Base-by-base conservation (phyloP, 164 flowering plant species). In the Macadamia tetraphylla region DNA sequence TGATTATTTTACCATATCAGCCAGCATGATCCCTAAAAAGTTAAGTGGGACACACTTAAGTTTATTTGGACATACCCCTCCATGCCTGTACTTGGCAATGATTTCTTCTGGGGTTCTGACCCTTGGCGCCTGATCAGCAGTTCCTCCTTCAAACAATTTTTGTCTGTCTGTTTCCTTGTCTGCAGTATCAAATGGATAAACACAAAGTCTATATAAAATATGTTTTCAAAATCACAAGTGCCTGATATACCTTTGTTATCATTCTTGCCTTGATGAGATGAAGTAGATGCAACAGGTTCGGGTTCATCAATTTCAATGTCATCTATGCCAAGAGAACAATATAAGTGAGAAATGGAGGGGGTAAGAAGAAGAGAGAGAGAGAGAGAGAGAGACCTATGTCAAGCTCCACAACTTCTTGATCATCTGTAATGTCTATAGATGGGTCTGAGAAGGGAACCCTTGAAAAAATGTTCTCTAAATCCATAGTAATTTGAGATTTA, bases 251-350 rank as follows among this genome's bases (percentile, higher is more conserved):
- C 86, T 75, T 57, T 80, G 58, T 68, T 70, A 42, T 76, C 78
- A 17, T 78, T 73, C 62, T 77, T 74, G 58, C 57, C 68, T 68
- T 70, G 72, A 67, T 77, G 65, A 42, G 90, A 78, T 60, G 89
- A 78, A 65, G 84, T 74, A 65, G 87, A 68, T 55, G 74, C 71
- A 49, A 62, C 42, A 7, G 73, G 68, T 67, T 55, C 58, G 49
- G 87, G 83, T 55, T 89, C 98, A 76, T 93, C 97, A 70, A 93
- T 88, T 71, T 85, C 87, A 70, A 93, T 89, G 77, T 93, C 98
- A 85, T 93, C 98, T 93, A 75, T 42, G 31, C 23, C 60, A 59
- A 78, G 67, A 43, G 46, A 66, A 53, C 65, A 65, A 52, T 6
- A n/a, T n/a, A n/a, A n/a, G n/a, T n/a, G n/a, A n/a, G n/a, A n/a